phyloP scores from a whole-genome alignment of 2,329 filamentous ascomycete species.

The Penicillium crustosum region DNA sequence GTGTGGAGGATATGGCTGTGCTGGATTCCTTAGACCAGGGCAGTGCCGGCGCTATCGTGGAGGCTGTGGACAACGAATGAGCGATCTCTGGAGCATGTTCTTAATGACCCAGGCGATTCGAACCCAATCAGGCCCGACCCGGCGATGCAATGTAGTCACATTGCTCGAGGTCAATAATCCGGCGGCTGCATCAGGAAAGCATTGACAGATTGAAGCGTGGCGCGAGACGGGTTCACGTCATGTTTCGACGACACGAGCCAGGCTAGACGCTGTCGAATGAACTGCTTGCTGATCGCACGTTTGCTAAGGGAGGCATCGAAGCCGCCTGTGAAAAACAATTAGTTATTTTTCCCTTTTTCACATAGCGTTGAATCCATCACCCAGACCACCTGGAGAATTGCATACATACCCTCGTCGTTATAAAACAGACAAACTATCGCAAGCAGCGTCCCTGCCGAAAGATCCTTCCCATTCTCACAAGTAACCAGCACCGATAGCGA shows the following conservation, averaged over 20 bases:
- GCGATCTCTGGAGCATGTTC: conserved; percentile 5
- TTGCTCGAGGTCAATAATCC: conserved; percentile 29
- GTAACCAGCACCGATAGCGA: conserved; percentile 56
- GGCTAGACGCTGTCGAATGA: conserved; percentile 75
- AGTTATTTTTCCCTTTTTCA: conserved; percentile 19
- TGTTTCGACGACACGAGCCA: conserved; percentile 78
- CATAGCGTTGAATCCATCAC: conserved; percentile 20
- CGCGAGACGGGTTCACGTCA: conserved; percentile 76
- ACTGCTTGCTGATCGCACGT: conserved; percentile 63
- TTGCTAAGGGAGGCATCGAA: conserved; percentile 30
- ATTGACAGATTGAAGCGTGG: conserved; percentile 88
- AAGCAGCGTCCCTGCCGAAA: conserved; percentile 75
- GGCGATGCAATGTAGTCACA: conserved; percentile 4
- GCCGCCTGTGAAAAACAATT: conserved; percentile 28
- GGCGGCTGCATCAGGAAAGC: conserved; percentile 71
- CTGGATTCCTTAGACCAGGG: conserved; percentile 55
- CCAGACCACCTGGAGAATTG: background rate
- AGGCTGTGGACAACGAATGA: conserved; percentile 48
- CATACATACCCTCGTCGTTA: conserved; percentile 58
- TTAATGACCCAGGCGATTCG: conserved; percentile 7
- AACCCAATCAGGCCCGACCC: conserved; percentile 9
- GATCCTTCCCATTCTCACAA: conserved; percentile 75
- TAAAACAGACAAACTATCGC: conserved; percentile 74
- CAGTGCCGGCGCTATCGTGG: conserved; percentile 48
- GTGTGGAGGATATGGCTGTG: conserved; percentile 56